Conservation (phyloP, 2,329 filamentous ascomycete species). For the Fusarium sp. region DNA sequence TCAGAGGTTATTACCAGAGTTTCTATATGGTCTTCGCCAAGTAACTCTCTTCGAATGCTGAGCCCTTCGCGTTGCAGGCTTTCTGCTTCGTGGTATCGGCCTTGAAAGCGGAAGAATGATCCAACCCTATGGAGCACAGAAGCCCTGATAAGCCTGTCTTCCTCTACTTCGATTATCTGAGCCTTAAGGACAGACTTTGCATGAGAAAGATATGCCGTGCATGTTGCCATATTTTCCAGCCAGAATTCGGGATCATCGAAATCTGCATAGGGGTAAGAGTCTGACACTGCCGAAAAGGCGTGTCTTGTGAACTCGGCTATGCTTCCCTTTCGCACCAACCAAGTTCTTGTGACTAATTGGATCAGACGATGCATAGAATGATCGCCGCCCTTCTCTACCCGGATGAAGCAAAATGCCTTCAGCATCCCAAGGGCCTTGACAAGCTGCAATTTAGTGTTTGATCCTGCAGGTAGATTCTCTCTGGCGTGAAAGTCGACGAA, state of each 20-base stretch:
- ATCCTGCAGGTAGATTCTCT: rapidly evolving
- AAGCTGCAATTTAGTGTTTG: neutral
- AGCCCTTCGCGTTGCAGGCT: neutral
- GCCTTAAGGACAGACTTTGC: slow-evolving; percentile 28
- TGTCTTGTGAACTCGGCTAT: slow-evolving; percentile 17
- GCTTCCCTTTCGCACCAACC: slow-evolving; percentile 30
- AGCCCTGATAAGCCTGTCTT: slow-evolving; percentile 15
- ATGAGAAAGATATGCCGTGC: slow-evolving; percentile 32
- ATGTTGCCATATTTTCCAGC: no score
- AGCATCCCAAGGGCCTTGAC: slow-evolving; percentile 19
- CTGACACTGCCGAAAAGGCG: slow-evolving; percentile 34
- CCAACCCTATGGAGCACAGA: slow-evolving; percentile 16
- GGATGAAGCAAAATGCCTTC: slow-evolving; percentile 45
- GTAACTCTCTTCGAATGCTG: neutral
- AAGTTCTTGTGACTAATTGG: slow-evolving; percentile 46
- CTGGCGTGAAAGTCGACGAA: slow-evolving; percentile 24
- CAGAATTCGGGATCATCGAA: slow-evolving; percentile 14
- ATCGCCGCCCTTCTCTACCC: slow-evolving; percentile 7
- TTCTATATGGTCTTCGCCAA: neutral
- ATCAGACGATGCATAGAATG: slow-evolving; percentile 49
- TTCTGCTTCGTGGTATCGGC: neutral
- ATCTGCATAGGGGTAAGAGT: slow-evolving; percentile 28
- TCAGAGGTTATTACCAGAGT: neutral
- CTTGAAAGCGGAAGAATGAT: neutral
- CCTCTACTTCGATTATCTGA: slow-evolving; percentile 3